Evolutionary conservation across 192 early-diverging fungal genomes (phyloP).

Genomic region (Physocladia obscura): DNA sequence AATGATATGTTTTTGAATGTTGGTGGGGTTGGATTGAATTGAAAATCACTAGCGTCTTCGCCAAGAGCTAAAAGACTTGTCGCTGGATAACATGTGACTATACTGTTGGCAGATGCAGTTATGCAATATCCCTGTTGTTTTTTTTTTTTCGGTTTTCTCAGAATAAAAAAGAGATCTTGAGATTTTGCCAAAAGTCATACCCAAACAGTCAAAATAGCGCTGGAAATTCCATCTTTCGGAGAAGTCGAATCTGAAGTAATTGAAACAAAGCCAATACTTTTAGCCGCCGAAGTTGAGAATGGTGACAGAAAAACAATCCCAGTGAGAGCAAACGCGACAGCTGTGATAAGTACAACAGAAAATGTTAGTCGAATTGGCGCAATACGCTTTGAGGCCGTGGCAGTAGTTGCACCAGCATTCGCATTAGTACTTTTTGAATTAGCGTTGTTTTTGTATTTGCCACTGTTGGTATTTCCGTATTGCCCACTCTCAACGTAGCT

Average conservation of each 20-base stretch:
- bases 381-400: not conserved
- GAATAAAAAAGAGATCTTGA: not conserved
- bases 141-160: too few relatives aligned
- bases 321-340: not conserved
- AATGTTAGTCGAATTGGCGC: not conserved
- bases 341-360: not conserved
- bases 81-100: slow-evolving; percentile 1
- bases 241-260: not conserved
- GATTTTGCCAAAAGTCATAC: not conserved
- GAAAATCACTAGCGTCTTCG: slow-evolving; percentile 1
- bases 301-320: slow-evolving; percentile 1
- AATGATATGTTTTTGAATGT: not conserved
- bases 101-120: not conserved
- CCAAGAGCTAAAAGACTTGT: slow-evolving; percentile 7
- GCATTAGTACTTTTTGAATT: too few relatives aligned
- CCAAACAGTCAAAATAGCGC: slow-evolving; percentile 17
- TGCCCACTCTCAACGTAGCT: too few relatives aligned
- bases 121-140: slow-evolving; percentile 26
- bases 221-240: not conserved
- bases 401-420: not conserved
- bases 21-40: not conserved
- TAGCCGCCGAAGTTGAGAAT: slow-evolving; percentile 4
- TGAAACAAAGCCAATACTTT: not conserved
- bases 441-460: too few relatives aligned
- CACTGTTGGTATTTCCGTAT: too few relatives aligned